Evolutionary conservation across 176 grass and related monocot genomes (phyloP).

Genomic region (Oryza longistaminata): DNA sequence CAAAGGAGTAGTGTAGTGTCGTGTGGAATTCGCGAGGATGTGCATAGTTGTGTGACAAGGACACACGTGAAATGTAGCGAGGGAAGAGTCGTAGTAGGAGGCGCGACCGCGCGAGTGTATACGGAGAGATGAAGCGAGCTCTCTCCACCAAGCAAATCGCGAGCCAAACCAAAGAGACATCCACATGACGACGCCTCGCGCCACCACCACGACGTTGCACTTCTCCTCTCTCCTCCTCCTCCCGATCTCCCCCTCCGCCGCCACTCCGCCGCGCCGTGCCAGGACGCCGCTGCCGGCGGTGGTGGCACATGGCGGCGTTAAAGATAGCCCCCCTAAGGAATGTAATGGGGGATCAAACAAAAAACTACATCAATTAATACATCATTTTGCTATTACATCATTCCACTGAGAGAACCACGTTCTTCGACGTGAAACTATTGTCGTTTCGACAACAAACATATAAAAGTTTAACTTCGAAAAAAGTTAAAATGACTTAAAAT

Average conservation of each 20-base stretch:
- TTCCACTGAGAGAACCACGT: too few species aligned
- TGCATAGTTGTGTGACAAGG: not conserved
- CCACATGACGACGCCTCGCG: not conserved
- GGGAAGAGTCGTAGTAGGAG: not conserved
- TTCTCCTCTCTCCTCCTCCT: constrained; percentile 18
- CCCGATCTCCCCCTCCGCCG: not conserved
- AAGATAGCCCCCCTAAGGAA: too few species aligned
- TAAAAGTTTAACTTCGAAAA: too few species aligned
- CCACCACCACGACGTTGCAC: not conserved
- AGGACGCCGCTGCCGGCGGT: not conserved
- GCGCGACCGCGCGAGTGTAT: not conserved
- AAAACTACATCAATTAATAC: too few species aligned
- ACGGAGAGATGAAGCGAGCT: not conserved
- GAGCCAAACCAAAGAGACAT: not conserved
- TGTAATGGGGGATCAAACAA: too few species aligned
- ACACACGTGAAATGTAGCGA: not conserved
- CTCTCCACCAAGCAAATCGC: constrained; percentile 47
- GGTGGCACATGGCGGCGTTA: too few species aligned
- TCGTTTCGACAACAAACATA: too few species aligned
- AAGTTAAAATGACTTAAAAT: too few species aligned
- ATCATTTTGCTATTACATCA: too few species aligned
- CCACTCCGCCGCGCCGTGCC: not conserved
- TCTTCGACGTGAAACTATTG: too few species aligned
- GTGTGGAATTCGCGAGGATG: not conserved
- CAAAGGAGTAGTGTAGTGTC: too few species aligned